Percentiles rank a stretch among this genome's conserved stretches.
phyloP scores from a whole-genome alignment of 441 rosid species.

The Gossypium armourianum region DNA sequence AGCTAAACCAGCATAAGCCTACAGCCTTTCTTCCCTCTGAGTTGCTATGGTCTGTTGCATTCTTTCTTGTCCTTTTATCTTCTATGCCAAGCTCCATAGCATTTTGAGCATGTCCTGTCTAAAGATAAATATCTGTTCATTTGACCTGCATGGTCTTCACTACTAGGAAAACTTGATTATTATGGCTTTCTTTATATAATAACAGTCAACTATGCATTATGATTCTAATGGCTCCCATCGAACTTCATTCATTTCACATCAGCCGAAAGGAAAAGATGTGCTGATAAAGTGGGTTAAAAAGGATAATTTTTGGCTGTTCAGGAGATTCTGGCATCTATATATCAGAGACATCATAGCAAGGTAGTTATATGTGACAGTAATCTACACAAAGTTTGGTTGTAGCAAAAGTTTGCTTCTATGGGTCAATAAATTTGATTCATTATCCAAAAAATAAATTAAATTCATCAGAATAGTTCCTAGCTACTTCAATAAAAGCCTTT shows the following conservation, averaged over 20 bases:
- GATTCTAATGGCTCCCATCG: slow-evolving; percentile 3
- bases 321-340: slow-evolving; percentile 15
- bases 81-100: neutral
- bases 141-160: neutral
- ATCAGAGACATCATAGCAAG: slow-evolving; percentile 16
- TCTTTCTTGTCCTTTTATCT: neutral
- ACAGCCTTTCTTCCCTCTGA: neutral
- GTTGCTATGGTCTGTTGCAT: neutral
- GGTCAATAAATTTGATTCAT: neutral
- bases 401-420: neutral
- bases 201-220: neutral
- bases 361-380: neutral
- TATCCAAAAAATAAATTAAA: neutral
- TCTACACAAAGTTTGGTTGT: neutral
- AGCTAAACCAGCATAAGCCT: neutral
- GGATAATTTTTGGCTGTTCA: neutral
- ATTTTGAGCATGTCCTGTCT: neutral
- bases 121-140: neutral
- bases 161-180: neutral
- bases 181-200: neutral
- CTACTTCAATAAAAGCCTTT: neutral
- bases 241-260: slow-evolving; percentile 13
- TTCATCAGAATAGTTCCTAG: neutral
- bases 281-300: slow-evolving; percentile 5
- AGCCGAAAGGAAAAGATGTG: slow-evolving; percentile 15